These are phyloP conservation scores for Penicillium malachiteum DNA, from an alignment of 495 filamentous ascomycete species.

Conservation along the genomic window DNA sequence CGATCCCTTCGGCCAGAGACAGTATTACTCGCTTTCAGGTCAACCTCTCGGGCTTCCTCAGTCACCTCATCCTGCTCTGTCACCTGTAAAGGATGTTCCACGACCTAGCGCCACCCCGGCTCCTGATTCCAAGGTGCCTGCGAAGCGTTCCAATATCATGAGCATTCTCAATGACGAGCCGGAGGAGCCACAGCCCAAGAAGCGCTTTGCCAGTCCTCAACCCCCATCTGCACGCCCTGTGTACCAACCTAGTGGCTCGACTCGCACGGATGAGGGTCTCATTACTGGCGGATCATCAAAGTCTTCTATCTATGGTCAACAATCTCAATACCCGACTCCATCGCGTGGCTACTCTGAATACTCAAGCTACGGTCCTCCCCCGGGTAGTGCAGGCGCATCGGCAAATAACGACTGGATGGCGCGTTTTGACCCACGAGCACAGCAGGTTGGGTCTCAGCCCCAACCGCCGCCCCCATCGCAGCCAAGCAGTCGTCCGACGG, in stretches of 20 bases:
- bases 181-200: constrained; percentile 51
- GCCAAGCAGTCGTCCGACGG: constrained; percentile 22
- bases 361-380: constrained; percentile 26
- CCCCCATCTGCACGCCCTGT: constrained; percentile 21
- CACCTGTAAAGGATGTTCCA: constrained; percentile 40
- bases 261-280: constrained; percentile 29
- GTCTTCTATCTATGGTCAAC: constrained; percentile 26
- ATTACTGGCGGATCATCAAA: constrained; percentile 19
- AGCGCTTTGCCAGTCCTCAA: constrained; percentile 45
- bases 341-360: constrained; percentile 41
- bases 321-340: constrained; percentile 28
- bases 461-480: constrained; percentile 17
- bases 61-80: constrained; percentile 34
- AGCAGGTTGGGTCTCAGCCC: constrained; percentile 29
- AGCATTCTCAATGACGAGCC: constrained; percentile 59
- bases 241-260: constrained; percentile 17
- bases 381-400: constrained; percentile 25
- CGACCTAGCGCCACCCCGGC: constrained; percentile 39
- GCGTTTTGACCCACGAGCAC: constrained; percentile 44
- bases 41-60: constrained; percentile 31
- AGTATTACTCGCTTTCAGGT: constrained; percentile 29
- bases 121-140: constrained; percentile 42
- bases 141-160: constrained; percentile 61
- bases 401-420: constrained; percentile 49
- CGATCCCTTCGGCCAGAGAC: constrained; percentile 36